A percentile compares a stretch with the other conserved stretches of the same genome.
Conservation (phyloP, 1,139 yeast species). For the Lipomyces yarrowii region DNA sequence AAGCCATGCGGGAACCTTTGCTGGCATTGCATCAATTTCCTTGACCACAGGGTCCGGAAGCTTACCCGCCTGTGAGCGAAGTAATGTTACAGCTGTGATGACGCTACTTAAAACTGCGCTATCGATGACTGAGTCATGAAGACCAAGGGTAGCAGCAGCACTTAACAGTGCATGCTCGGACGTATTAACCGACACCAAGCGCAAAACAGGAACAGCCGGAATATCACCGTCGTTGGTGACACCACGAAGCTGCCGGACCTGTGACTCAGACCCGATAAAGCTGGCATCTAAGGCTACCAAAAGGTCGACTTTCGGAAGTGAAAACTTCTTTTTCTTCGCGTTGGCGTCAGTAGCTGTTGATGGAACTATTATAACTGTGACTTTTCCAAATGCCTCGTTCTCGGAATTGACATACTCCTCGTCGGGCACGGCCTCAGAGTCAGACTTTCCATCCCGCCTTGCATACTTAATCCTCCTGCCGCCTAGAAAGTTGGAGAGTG, state of each 20-base stretch:
- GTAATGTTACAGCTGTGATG: conserved; percentile 80
- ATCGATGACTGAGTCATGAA: conserved; percentile 26
- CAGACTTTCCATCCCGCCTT: conserved; percentile 18
- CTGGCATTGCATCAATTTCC: conserved; percentile 17
- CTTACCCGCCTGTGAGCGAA: conserved; percentile 81
- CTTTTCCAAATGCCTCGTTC: conserved; percentile 14
- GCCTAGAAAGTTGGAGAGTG: conserved; percentile 71
- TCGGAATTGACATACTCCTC: conserved; percentile 38
- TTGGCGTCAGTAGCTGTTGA: conserved; percentile 18
- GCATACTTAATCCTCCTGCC: conserved; percentile 66
- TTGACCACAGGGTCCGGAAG: conserved; percentile 50
- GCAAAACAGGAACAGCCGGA: conserved; percentile 53
- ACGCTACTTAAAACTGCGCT: conserved; percentile 58
- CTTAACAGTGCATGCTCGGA: conserved; percentile 61
- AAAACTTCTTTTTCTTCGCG: conserved; percentile 12
- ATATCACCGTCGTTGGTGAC: conserved; percentile 29
- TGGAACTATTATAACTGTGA: conserved; percentile 24
- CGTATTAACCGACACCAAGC: conserved; percentile 75
- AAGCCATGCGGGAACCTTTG: conserved; percentile 22
- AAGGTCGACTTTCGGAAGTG: conserved; percentile 54
- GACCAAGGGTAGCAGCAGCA: conserved; percentile 32
- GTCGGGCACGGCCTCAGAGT: conserved; percentile 38
- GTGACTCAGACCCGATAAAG: conserved; percentile 51
- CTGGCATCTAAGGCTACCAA: conserved; percentile 73
- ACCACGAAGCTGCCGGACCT: conserved; percentile 43